Evolutionary conservation across 768 basidiomycete species (phyloP).

Genomic region (Tylopilus intermedius): DNA sequence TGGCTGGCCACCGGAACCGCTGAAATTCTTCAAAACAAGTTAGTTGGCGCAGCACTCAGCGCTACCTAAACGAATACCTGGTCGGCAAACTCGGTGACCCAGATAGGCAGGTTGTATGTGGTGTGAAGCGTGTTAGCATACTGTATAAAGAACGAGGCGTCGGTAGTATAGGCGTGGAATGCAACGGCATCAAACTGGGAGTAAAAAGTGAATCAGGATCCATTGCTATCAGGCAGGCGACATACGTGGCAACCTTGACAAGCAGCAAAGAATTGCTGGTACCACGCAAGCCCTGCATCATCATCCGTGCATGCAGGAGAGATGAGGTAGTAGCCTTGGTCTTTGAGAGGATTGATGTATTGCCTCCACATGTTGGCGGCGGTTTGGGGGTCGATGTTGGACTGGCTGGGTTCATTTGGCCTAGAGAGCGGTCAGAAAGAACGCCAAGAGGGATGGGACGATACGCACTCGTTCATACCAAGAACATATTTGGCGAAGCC

Average conservation of each 20-base stretch:
- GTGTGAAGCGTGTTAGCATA: conserved; percentile 47
- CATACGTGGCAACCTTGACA: conserved; percentile 46
- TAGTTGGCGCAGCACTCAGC: background rate
- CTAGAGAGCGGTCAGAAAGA: conserved; percentile 34
- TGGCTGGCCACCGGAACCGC: conserved; percentile 36
- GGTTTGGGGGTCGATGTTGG: conserved; percentile 48
- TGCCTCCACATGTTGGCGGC: conserved; percentile 55
- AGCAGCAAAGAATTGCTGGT: conserved; percentile 42
- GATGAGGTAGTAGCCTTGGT: conserved; percentile 51
- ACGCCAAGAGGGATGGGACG: background rate
- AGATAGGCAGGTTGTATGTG: conserved; percentile 39
- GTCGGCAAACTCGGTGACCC: conserved; percentile 70
- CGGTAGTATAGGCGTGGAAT: conserved; percentile 66
- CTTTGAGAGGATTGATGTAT: conserved; percentile 54
- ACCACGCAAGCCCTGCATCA: conserved; percentile 58
- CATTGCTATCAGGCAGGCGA: conserved; percentile 3
- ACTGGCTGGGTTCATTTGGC: conserved; percentile 61
- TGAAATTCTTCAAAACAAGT: conserved; percentile 45
- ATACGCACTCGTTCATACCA: conserved; percentile 71
- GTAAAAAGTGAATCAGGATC: background rate
- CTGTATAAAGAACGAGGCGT: conserved; percentile 41
- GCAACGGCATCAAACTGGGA: conserved; percentile 51
- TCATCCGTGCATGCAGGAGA: conserved; percentile 67
- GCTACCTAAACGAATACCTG: conserved; percentile 36
- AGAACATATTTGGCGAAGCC: conserved; percentile 50